Percentiles rank a stretch among this genome's conserved stretches.
phyloP scores from a whole-genome alignment of 257 asterid species.

The Ballota nigra region DNA sequence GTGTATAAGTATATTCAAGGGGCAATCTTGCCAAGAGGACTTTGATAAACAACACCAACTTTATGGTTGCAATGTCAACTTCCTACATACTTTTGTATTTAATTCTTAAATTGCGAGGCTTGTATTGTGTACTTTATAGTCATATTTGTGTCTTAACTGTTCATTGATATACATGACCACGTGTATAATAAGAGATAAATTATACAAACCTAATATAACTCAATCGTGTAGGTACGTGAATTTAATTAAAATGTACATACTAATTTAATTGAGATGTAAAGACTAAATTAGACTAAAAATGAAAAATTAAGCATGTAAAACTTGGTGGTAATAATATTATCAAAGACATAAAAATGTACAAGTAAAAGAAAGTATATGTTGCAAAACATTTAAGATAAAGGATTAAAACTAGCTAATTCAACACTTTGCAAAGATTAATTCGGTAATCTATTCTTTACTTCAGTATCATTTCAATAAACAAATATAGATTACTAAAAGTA shows the following conservation, averaged over 20 bases:
- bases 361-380: background rate
- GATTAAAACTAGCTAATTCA: background rate
- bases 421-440: conserved; percentile 12
- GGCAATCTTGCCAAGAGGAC: conserved; percentile 20
- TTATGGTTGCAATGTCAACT: conserved; percentile 54
- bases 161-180: background rate
- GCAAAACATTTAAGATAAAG: background rate
- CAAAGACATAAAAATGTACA: background rate
- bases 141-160: background rate
- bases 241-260: background rate
- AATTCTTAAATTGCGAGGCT: background rate
- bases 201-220: no score
- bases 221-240: no score
- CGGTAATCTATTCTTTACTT: background rate
- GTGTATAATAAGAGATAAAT: background rate
- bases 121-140: no score
- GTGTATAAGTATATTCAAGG: background rate
- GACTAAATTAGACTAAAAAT: no score
- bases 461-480: background rate
- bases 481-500: conserved; percentile 4
- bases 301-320: no score
- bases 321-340: no score
- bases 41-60: conserved; percentile 49
- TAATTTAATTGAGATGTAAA: no score
- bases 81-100: conserved; percentile 29